Percentiles rank a stretch among this genome's conserved stretches.
phyloP scores from a whole-genome alignment of 768 basidiomycete species.

The Lyophyllum shimeji region DNA sequence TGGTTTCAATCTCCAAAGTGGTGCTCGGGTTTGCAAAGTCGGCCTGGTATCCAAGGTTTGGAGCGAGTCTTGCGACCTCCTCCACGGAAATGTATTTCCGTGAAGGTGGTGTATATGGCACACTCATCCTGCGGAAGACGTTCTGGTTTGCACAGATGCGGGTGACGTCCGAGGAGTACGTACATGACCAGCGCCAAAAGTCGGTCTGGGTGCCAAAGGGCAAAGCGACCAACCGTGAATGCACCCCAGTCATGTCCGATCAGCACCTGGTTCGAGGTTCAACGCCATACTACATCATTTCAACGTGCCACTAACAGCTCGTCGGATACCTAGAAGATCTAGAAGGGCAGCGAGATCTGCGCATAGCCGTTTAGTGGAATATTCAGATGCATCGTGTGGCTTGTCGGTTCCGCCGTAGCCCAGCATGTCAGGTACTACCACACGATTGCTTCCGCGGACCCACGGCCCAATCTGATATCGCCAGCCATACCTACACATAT shows the following conservation, averaged over 20 bases:
- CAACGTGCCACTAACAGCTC: conserved; percentile 46
- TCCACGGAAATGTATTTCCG: conserved; percentile 47
- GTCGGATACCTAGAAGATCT: conserved; percentile 49
- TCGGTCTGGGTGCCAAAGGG: conserved; percentile 70
- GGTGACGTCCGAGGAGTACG: conserved; percentile 18
- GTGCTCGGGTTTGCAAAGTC: conserved; percentile 59
- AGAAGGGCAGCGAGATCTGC: conserved; percentile 67
- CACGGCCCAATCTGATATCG: conserved; percentile 72
- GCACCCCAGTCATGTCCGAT: conserved; percentile 87
- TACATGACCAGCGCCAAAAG: conserved; percentile 60
- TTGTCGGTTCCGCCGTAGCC: conserved; percentile 72
- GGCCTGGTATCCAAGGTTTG: conserved; percentile 66
- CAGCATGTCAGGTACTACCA: conserved; percentile 60
- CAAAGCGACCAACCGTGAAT: conserved; percentile 60
- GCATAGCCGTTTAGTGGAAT: conserved; percentile 58
- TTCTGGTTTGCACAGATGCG: neutral
- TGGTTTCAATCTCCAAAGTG: conserved; percentile 52
- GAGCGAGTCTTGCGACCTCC: conserved; percentile 48
- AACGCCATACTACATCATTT: neutral
- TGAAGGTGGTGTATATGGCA: conserved; percentile 66
- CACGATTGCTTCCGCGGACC: conserved; percentile 59
- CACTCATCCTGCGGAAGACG: conserved; percentile 49
- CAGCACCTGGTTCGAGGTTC: conserved; percentile 42
- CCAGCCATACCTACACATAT: conserved; percentile 63
- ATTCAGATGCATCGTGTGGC: conserved; percentile 51